Conservation (phyloP, 1,139 yeast species). For the Debaryomyces psychrophilus region DNA sequence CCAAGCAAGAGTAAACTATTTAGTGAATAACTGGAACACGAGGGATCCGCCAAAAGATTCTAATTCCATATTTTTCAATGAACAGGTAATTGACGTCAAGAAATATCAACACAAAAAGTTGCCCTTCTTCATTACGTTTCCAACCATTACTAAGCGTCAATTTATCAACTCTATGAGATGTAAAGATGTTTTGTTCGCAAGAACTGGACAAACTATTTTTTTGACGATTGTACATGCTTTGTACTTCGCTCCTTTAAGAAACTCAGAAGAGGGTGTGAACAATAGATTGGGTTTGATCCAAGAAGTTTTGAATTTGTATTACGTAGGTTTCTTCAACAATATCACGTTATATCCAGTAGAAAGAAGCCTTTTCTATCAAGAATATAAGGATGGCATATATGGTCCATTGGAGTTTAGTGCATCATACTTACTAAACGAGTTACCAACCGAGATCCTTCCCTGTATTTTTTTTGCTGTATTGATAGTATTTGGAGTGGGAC, state of each 20-base stretch:
- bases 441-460: slow-evolving; percentile 73
- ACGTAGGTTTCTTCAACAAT: slow-evolving; percentile 79
- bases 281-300: slow-evolving; percentile 78
- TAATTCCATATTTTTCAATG: slow-evolving; percentile 10
- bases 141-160: slow-evolving; percentile 38
- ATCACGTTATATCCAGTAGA: slow-evolving; percentile 75
- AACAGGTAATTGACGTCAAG: slow-evolving; percentile 21
- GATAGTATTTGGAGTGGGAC: slow-evolving; percentile 69
- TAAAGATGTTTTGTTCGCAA: slow-evolving; percentile 62
- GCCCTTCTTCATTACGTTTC: slow-evolving; percentile 31
- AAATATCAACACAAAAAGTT: slow-evolving; percentile 24
- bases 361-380: slow-evolving; percentile 76
- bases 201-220: slow-evolving; percentile 68
- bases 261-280: slow-evolving; percentile 58
- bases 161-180: slow-evolving; percentile 57
- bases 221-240: slow-evolving; percentile 68
- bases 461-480: slow-evolving; percentile 61
- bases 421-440: slow-evolving; percentile 66
- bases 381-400: slow-evolving; percentile 73
- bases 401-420: slow-evolving; percentile 67
- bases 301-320: slow-evolving; percentile 71
- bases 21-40: slow-evolving; percentile 43
- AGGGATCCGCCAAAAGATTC: background rate
- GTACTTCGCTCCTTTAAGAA: slow-evolving; percentile 69
- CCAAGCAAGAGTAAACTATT: slow-evolving; percentile 33